Evolutionary conservation across 371 early-diverging fungal genomes (phyloP), one percentile per base, ranked within the genome.

Genomic region (Mucor saturninus): DNA sequence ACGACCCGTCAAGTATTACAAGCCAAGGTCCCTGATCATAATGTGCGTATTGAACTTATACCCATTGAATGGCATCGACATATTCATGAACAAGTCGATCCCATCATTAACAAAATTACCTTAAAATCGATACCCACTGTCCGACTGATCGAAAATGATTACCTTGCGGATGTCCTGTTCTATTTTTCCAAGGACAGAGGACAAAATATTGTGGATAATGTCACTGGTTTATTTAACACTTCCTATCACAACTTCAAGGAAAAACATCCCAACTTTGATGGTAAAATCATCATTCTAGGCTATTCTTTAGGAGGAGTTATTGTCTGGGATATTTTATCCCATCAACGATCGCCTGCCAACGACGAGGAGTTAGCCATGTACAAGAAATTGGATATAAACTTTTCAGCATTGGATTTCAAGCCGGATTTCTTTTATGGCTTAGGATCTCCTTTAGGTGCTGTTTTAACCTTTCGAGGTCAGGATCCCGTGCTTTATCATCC

Each of bases 261-360:
- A 40, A 74, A 79, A 13, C 67, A 86, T 62, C 88, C 88, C 1
- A 69, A 81, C 28, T 89, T 89, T 56, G 67, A 71, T 14, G 89
- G 91, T 8, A 76, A 81, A 29, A 76, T 90, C 29, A 73, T 64
- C 29, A 78, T 90, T 29, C 58, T 89, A 32, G 86, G 84, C 14
- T 89, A 90, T 63, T 86, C 87, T 39, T 70, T 90, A 13, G 91
- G 91, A 45, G 88, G 89, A 14, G 77, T 88, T 15, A 87, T 89
- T 60, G 71, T 79, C 4, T 90, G 80, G 63, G 89, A 89, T 64
- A 77, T 90, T 15, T 58, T 90, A 26, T 76, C 77, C 5, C 78
- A 83, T 61, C 83, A 83, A 68, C 60, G 77, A 15, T 30, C 61
- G 35, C 65, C 61, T 4, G 11, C 29, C 38, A 61, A 35, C 6